Conservation (phyloP, 1,284 basidiomycete genomes). For the Agroathelia rolfsii region DNA sequence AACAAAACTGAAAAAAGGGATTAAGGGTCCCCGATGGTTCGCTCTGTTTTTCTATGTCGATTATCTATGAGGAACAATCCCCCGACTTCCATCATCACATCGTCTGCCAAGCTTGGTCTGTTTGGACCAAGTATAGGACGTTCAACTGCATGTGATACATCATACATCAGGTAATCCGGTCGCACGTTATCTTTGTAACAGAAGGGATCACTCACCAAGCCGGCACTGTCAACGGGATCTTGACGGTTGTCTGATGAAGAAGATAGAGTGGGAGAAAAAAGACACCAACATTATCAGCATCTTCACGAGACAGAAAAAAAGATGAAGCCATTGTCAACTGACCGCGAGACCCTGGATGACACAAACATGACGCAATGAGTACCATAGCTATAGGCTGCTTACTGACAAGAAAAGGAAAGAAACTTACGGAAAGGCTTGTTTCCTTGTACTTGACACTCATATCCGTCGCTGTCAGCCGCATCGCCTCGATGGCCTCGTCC, state of each 20-base stretch:
- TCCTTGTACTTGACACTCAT: slow-evolving; percentile 91
- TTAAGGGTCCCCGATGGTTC: no score
- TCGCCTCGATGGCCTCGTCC: slow-evolving; percentile 94
- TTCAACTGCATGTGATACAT: no score
- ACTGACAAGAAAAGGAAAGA: slow-evolving; percentile 7
- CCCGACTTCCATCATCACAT: no score
- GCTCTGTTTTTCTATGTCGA: no score
- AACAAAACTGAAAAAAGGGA: no score
- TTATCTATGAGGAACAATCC: no score
- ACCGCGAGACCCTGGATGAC: slow-evolving; percentile 51
- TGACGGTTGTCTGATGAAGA: slow-evolving; percentile 48
- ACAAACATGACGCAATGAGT: slow-evolving; percentile 4
- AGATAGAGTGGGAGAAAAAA: slow-evolving; percentile 9
- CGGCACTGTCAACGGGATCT: slow-evolving; percentile 65
- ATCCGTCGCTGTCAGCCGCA: slow-evolving; percentile 82
- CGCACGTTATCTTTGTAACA: no score
- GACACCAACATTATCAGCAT: slow-evolving; percentile 14
- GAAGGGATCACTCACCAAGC: slow-evolving; percentile 56
- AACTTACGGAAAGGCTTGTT: slow-evolving; percentile 75
- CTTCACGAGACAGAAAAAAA: slow-evolving; percentile 7
- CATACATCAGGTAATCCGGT: no score
- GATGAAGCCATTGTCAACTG: slow-evolving; percentile 23
- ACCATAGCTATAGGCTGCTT: no score
- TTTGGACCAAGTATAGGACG: no score
- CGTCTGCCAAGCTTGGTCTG: no score